Base-by-base conservation (phyloP, 1,284 basidiomycete genomes). In the Volvariella surrecta region DNA sequence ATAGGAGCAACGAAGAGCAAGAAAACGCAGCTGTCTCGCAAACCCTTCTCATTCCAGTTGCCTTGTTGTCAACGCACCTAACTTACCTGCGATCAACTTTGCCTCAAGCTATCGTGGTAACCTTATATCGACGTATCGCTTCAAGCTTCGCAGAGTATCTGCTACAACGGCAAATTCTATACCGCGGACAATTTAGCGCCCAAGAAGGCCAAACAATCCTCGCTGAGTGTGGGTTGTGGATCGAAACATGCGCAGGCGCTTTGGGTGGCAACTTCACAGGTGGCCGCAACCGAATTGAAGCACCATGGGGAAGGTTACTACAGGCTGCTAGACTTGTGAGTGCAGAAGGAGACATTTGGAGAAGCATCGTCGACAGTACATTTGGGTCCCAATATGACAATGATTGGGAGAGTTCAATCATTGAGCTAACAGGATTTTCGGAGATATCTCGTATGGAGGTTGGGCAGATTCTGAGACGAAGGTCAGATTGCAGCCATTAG, bases 81-180 rank as follows among this genome's bases (percentile, higher is more conserved):
- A 63, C 70, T 1, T 76, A 78, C 55, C 66, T 93, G 31, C 68
- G 74, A 2, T 62, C 64, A 11, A 73, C 70, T 0, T 70, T 94
- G 4, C 77, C 89, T 0, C 64, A 67, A 30, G 56, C 72, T 0
- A 66, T 66, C 0, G 61, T 75, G 18, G 78, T 77, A 1, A 58
- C 64, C 3, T 55, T 92, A 7, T 94, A 93, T 56, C 73, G 88
- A 32, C 74, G 74, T 32, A 75, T 84, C 44, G 76, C 80, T 3
- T 64, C 75, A 4, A 75, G 77, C 39, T 58, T 93, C 7, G 69
- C 79, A 0, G 76, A 81, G 43, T 82, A 91, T 55, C 82, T 94
- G 42, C 59, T 86, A 3, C 87, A 91, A 52, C 79, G 88, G n/a
- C 79, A 82, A 47, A 79, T 94, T 30, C 61, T 85, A 21, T 89